Conservation (phyloP, 352 stramenopile species). For the Poterioochromonas sp. region DNA sequence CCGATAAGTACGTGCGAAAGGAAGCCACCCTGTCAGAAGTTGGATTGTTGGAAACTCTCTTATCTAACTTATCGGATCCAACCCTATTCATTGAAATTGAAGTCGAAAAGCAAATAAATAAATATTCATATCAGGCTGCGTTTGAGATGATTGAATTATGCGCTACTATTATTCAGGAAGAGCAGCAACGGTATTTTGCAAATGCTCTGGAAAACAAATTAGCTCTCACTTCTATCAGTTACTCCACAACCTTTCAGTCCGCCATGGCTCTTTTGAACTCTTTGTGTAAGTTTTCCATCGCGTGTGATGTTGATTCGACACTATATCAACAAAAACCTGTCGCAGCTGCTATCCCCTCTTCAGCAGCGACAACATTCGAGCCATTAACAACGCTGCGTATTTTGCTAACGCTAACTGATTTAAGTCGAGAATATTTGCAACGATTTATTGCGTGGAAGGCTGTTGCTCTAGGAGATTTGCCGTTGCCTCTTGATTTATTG, state of each 20-base stretch:
- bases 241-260: neutral
- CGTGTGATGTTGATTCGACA: neutral
- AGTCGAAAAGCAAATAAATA: constrained; percentile 35
- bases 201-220: neutral
- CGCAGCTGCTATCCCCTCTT: neutral
- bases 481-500: neutral
- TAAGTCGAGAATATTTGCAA: neutral
- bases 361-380: neutral
- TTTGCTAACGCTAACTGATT: neutral
- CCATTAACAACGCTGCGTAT: neutral
- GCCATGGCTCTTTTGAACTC: neutral
- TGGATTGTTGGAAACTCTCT: no score
- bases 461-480: neutral
- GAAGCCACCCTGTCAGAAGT: neutral
- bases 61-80: neutral
- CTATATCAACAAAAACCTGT: no score
- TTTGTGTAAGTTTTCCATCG: neutral
- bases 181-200: neutral
- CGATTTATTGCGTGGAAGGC: neutral
- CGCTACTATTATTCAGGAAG: neutral
- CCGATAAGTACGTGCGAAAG: no score
- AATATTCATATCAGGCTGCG: constrained; percentile 31
- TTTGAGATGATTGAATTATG: constrained; percentile 34
- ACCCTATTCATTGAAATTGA: constrained; percentile 23
- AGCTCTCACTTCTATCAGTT: neutral